phyloP scores from a whole-genome alignment of 768 basidiomycete genomes.

The Suillus paluster region DNA sequence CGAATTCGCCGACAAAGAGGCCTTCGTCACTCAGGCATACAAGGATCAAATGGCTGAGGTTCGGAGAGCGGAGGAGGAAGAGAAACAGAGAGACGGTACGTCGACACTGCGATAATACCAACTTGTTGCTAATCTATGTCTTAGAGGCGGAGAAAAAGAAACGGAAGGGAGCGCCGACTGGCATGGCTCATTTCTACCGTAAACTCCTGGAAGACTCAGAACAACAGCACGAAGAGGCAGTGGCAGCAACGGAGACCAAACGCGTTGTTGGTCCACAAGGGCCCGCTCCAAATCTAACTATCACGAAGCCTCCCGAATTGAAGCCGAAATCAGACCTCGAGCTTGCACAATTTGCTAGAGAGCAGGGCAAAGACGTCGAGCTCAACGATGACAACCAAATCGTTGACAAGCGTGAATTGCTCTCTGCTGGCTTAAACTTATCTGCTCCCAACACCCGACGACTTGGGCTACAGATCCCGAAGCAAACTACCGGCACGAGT shows the following conservation, averaged over 20 bases:
- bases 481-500: slow-evolving; percentile 23
- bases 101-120: slow-evolving; percentile 9
- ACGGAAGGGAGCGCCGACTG: slow-evolving; percentile 62
- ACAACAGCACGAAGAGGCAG: slow-evolving; percentile 82
- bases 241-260: slow-evolving; percentile 70
- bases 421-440: slow-evolving; percentile 92
- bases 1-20: slow-evolving; percentile 91
- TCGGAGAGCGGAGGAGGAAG: slow-evolving; percentile 90
- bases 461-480: slow-evolving; percentile 51
- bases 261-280: slow-evolving; percentile 66
- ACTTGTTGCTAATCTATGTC: not conserved
- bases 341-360: slow-evolving; percentile 68
- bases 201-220: slow-evolving; percentile 80
- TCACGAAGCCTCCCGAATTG: slow-evolving; percentile 72
- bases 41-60: slow-evolving; percentile 96
- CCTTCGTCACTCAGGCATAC: slow-evolving; percentile 98
- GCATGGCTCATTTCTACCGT: slow-evolving; percentile 87
- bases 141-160: slow-evolving; percentile 62
- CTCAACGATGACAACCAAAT: slow-evolving; percentile 98
- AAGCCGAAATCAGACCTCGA: slow-evolving; percentile 71
- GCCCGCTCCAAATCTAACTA: slow-evolving; percentile 69
- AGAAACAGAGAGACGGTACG: slow-evolving; percentile 84
- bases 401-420: slow-evolving; percentile 91
- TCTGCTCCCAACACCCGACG: slow-evolving; percentile 80
- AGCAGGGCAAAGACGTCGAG: slow-evolving; percentile 85